These are phyloP conservation scores for Hypoxylon rickii DNA, from an alignment of 495 filamentous ascomycete genomes.

Conservation along the genomic window DNA sequence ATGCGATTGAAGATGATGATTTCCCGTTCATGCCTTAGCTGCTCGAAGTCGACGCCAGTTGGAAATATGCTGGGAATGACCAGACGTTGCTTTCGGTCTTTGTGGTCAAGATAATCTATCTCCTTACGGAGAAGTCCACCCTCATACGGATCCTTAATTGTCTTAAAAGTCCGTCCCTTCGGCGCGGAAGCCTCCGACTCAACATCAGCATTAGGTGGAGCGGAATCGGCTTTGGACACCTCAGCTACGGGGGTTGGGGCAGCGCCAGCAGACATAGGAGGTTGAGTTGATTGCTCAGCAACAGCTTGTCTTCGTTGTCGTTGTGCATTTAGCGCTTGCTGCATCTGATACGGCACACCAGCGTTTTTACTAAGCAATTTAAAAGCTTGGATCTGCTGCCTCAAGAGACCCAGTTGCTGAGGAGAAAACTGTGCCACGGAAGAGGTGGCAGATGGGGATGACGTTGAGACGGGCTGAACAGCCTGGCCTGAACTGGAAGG, in stretches of 20 bases:
- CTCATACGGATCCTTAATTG: conserved; percentile 69
- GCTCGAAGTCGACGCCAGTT: conserved; percentile 81
- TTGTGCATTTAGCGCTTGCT: conserved; percentile 74
- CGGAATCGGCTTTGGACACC: conserved; percentile 30
- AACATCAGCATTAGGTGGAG: conserved; percentile 33
- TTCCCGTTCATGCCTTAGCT: conserved; percentile 81
- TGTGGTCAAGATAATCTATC: conserved; percentile 82
- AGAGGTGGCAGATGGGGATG: conserved; percentile 48
- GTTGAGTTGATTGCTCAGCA: conserved; percentile 55
- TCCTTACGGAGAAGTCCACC: conserved; percentile 52
- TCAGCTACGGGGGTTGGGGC: conserved; percentile 54
- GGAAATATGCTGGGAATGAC: conserved; percentile 88
- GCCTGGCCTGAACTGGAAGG: conserved; percentile 37
- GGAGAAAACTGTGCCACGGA: conserved; percentile 63
- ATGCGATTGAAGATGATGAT: conserved; percentile 88
- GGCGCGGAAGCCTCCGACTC: conserved; percentile 34
- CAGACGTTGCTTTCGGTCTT: conserved; percentile 67
- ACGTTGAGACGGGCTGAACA: conserved; percentile 36
- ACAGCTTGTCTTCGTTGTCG: conserved; percentile 66
- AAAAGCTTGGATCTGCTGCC: conserved; percentile 82
- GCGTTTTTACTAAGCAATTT: conserved; percentile 80
- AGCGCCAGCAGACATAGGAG: conserved; percentile 32
- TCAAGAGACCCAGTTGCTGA: conserved; percentile 70
- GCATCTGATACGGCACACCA: conserved; percentile 71
- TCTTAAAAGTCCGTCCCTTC: conserved; percentile 53